Percentiles rank a stretch among this genome's conserved stretches.
These are phyloP conservation scores for Daphne laureola DNA, from an alignment of 441 rosid genomes.

Conservation along the genomic window DNA sequence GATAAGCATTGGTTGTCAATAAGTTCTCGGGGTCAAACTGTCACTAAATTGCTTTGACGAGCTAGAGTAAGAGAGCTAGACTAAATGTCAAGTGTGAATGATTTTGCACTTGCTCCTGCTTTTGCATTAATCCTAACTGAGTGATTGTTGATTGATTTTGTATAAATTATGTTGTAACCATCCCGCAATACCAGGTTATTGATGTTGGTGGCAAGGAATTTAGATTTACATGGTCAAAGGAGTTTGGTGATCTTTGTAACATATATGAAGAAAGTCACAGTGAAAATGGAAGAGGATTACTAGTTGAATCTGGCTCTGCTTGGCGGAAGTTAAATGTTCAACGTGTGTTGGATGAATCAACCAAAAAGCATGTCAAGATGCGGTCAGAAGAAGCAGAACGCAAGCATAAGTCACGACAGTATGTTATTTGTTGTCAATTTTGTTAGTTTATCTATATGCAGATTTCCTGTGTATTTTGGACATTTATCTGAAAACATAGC, in stretches of 20 bases:
- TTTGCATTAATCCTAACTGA: not conserved
- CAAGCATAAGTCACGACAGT: slow-evolving; percentile 84
- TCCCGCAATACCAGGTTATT: slow-evolving; percentile 53
- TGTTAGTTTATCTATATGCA: too few species aligned
- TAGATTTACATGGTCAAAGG: slow-evolving; percentile 90
- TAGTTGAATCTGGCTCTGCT: slow-evolving; percentile 91
- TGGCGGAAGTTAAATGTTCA: slow-evolving; percentile 94
- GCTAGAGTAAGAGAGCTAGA: not conserved
- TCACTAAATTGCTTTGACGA: not conserved
- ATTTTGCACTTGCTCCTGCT: not conserved
- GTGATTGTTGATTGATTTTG: slow-evolving; percentile 10
- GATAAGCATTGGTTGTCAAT: too few species aligned
- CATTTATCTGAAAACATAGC: too few species aligned
- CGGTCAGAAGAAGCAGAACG: slow-evolving; percentile 94
- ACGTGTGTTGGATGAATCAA: slow-evolving; percentile 88
- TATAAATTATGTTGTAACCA: slow-evolving; percentile 13
- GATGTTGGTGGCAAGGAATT: slow-evolving; percentile 93
- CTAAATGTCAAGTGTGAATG: too few species aligned
- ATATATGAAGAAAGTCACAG: slow-evolving; percentile 80
- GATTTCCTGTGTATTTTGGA: too few species aligned
- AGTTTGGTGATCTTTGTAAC: slow-evolving; percentile 79
- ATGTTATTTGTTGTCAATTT: slow-evolving; percentile 17
- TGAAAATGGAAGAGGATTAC: slow-evolving; percentile 81
- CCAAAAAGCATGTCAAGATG: slow-evolving; percentile 88
- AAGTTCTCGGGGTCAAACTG: too few species aligned